A percentile compares a stretch with the other conserved stretches of the same genome.
Conservation (phyloP, 352 stramenopile genomes). For the Pythium plurisporium region DNA sequence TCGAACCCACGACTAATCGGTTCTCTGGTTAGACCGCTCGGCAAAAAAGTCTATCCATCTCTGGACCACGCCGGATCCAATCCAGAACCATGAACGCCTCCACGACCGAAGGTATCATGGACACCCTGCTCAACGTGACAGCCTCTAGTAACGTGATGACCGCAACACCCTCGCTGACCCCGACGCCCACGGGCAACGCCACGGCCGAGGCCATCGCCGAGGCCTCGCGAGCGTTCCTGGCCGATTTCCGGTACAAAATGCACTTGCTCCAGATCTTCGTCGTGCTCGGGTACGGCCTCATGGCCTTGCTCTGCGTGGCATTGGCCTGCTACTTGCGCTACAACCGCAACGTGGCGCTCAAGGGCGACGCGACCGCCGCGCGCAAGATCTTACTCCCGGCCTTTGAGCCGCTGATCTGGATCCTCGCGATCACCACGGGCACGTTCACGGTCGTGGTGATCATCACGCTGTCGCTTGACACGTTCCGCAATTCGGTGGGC, state of each 20-base stretch:
- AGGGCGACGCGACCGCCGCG: constrained; percentile 37
- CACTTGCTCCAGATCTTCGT: constrained; percentile 4
- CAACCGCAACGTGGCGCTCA: constrained; percentile 50
- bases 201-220: not conserved
- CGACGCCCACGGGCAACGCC: not conserved
- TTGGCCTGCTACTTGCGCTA: constrained; percentile 50
- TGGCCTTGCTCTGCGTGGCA: constrained; percentile 3
- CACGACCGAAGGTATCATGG: too few species aligned
- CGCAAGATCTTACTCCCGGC: constrained; percentile 59
- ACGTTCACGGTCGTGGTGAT: constrained; percentile 31
- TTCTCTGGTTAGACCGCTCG: too few species aligned
- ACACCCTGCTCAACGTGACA: not conserved
- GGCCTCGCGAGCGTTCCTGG: not conserved
- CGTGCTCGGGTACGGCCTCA: constrained; percentile 5
- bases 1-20: too few species aligned
- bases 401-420: constrained; percentile 63
- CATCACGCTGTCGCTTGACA: constrained; percentile 24
- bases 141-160: not conserved
- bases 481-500: constrained; percentile 13
- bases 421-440: constrained; percentile 34
- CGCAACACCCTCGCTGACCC: not conserved
- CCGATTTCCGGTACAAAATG: constrained; percentile 3
- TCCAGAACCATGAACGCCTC: too few species aligned
- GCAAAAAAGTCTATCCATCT: too few species aligned
- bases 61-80: too few species aligned